A percentile compares a stretch with the other conserved stretches of the same genome.
These are phyloP conservation scores for Sclerotinia nivalis DNA, from an alignment of 2,329 filamentous ascomycete species.

Conservation along the genomic window DNA sequence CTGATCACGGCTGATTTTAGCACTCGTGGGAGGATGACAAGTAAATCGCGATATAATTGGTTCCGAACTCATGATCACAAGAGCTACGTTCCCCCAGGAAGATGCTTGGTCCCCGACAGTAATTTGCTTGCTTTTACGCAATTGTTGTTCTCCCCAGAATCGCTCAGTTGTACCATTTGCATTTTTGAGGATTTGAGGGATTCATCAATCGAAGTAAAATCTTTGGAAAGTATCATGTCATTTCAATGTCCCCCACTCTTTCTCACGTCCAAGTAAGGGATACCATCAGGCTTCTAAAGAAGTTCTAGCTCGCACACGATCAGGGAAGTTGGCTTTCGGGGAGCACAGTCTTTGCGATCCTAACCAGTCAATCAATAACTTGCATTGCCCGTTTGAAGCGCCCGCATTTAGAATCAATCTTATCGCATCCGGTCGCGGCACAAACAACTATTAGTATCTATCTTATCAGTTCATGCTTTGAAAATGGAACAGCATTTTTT, in stretches of 20 bases:
- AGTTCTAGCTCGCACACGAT: neutral
- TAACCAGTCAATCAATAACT: neutral
- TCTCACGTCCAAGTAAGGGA: neutral
- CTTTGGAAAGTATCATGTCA: neutral
- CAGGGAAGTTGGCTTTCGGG: constrained; percentile 9
- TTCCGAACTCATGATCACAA: constrained; percentile 8
- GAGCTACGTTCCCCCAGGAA: constrained; percentile 7
- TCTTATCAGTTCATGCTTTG: neutral
- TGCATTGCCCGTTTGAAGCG: neutral
- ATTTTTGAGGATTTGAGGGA: neutral
- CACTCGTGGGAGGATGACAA: constrained; percentile 1
- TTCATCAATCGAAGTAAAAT: neutral
- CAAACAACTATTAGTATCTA: neutral
- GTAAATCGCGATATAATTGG: neutral
- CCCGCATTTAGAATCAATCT: neutral
- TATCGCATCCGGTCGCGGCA: neutral
- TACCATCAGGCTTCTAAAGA: neutral
- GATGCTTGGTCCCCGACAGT: constrained; percentile 4
- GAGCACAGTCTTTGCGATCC: constrained; percentile 11
- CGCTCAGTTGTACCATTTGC: neutral
- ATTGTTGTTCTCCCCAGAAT: neutral
- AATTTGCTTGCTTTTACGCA: neutral
- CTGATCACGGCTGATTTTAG: neutral
- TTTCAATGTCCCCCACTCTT: neutral
- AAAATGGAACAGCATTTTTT: neutral